Evolutionary conservation across 371 early-diverging fungal species (phyloP).

Genomic region (Mortierella sp.): DNA sequence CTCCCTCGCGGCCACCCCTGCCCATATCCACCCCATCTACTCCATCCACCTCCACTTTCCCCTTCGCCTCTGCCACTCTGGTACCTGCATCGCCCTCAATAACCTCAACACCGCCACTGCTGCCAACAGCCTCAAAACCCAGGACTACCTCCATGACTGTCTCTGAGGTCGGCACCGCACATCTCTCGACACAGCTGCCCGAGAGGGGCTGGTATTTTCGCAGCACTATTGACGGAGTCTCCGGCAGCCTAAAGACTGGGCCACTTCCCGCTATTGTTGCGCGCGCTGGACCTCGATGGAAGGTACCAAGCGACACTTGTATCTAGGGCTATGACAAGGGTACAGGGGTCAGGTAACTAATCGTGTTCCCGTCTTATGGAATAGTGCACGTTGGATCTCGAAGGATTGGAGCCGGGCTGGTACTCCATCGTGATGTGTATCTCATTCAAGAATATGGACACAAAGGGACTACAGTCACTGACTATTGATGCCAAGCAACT

Average conservation of each 20-base stretch:
- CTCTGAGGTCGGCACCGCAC: too few species aligned
- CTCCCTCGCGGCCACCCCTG: too few species aligned
- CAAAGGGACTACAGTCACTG: slow-evolving; percentile 11
- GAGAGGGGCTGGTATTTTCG: slow-evolving; percentile 21
- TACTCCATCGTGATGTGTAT: slow-evolving; percentile 24
- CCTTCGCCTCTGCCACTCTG: too few species aligned
- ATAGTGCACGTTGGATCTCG: slow-evolving; percentile 17
- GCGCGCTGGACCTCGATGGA: slow-evolving; percentile 19
- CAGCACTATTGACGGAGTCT: slow-evolving; percentile 15
- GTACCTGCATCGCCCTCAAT: too few species aligned
- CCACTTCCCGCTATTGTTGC: slow-evolving; percentile 17
- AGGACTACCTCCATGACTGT: neutral
- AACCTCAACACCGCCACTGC: too few species aligned
- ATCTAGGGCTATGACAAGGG: too few species aligned
- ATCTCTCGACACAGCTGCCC: neutral
- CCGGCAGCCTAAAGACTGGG: slow-evolving; percentile 11
- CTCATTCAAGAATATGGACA: slow-evolving; percentile 19
- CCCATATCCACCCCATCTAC: slow-evolving; percentile 4
- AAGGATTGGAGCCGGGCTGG: slow-evolving; percentile 21
- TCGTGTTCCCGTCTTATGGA: too few species aligned
- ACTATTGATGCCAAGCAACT: slow-evolving; percentile 20
- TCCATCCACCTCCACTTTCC: neutral
- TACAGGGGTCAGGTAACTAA: too few species aligned
- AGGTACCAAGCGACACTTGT: neutral
- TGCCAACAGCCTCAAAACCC: neutral